Conservation (phyloP, 139 green algal genomes). For the Gonium pectorale region DNA sequence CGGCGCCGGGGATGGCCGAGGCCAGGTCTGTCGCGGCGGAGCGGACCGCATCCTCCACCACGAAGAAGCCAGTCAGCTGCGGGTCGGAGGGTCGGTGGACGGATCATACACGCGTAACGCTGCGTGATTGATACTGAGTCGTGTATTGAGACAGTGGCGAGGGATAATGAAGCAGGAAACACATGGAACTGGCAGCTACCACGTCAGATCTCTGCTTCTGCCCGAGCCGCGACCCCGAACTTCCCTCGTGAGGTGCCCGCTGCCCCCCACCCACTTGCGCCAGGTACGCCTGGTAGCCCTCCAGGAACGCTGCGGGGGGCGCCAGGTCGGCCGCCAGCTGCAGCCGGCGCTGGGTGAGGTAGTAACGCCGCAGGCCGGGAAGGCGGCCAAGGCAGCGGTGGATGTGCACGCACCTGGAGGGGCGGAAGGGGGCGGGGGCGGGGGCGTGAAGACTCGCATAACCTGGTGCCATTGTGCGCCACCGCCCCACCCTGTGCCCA, state of each 20-base stretch:
- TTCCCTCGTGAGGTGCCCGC: neutral
- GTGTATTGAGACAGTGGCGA: no score
- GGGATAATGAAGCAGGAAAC: neutral
- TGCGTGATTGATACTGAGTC: no score
- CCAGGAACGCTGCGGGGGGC: conserved; percentile 65
- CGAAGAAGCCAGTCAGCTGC: conserved; percentile 82
- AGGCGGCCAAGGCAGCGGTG: conserved; percentile 35
- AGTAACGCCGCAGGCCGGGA: conserved; percentile 47
- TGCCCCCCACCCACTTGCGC: conserved; percentile 57
- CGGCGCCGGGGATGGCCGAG: neutral
- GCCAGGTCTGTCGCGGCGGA: conserved; percentile 50
- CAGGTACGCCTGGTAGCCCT: conserved; percentile 73
- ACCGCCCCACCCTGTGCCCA: no score
- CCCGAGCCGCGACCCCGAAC: no score
- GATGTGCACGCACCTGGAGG: conserved; percentile 23
- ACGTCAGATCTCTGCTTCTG: no score
- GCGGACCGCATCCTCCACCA: conserved; percentile 79
- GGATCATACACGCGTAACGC: no score
- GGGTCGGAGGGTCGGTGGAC: no score
- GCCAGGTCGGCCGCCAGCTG: conserved; percentile 70
- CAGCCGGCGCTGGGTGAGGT: conserved; percentile 58
- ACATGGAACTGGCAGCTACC: no score
- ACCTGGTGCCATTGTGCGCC: no score
- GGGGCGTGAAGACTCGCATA: neutral
- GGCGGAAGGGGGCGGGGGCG: neutral